Evolutionary conservation across 2,329 filamentous ascomycete species (phyloP).

Genomic region (Talaromyces albobiverticillius): DNA sequence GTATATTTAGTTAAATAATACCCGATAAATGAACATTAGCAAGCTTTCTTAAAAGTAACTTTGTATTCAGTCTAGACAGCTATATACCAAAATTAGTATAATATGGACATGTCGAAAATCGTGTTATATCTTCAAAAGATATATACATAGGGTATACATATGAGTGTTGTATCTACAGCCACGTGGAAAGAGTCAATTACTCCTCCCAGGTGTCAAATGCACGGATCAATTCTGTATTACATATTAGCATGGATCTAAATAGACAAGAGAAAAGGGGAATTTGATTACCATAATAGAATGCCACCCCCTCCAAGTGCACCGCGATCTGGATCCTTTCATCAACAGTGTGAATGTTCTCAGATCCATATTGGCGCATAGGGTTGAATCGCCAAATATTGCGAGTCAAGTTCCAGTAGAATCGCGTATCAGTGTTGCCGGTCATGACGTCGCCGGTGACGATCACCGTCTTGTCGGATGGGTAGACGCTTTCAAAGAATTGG

Average conservation of each 20-base stretch:
- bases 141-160: too few species aligned
- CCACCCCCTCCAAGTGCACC: conserved; percentile 43
- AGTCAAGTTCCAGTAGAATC: conserved; percentile 53
- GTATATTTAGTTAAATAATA: background rate
- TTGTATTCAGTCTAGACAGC: too few species aligned
- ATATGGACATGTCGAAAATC: background rate
- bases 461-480: conserved; percentile 24
- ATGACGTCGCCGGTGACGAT: conserved; percentile 47
- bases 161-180: too few species aligned
- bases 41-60: too few species aligned
- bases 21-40: too few species aligned
- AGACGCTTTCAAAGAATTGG: conserved; percentile 33
- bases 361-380: conserved; percentile 43
- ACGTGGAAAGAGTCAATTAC: conserved; percentile 12
- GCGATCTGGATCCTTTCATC: conserved; percentile 47
- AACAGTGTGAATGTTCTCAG: conserved; percentile 50
- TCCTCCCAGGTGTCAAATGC: conserved; percentile 13
- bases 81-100: background rate
- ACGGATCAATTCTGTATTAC: conserved; percentile 14
- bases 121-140: background rate
- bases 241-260: background rate
- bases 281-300: conserved; percentile 41
- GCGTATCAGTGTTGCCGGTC: conserved; percentile 55
- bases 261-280: conserved; percentile 11
- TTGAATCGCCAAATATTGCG: conserved; percentile 54